Base-by-base conservation (phyloP, 2,329 filamentous ascomycete genomes). In the Epichloe sibirici region DNA sequence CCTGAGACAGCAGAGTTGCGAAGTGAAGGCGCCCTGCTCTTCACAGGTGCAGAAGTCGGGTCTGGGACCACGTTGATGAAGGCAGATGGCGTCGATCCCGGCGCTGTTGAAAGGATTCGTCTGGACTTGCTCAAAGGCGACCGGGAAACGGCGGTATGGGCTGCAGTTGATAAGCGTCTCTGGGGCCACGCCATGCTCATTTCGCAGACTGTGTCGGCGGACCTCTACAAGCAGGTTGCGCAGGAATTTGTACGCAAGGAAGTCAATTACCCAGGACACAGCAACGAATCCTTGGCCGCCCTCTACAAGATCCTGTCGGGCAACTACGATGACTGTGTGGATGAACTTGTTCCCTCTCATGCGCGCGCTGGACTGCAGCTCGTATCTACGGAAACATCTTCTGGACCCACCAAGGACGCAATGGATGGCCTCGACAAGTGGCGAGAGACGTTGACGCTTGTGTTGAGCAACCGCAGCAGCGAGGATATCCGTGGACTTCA, bases 141-240 rank as follows among this genome's bases (percentile, higher is more conserved):
- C 46, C 81, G 90, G 23, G 90, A 96, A 63, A 88, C 90, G 59
- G 93, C 93, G 5, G 87, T 94, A 0, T 97, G 91, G 91, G 77
- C 86, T 57, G 90, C 93, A 4, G 91, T 90, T 35, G 93, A 98
- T 66, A 90, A 90, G 66, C 82, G 90, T 48, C 74, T 98, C 3
- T 98, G 94, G 94, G 93, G 89, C 2, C 94, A 98, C 66, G 94
- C 93, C 3, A 86, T 98, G 78, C 75, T 98, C 21, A 85, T 98
- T 38, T 86, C 93, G 1, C 79, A 82, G 55, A 83, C 82, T 0
- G 66, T 95, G 69, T 93, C 88, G 1, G 74, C 87, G 47, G 86
- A 88, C 23, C 74, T 94, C 2, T 97, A 94, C 79, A 94, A 90
- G 66, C 88, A 94, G 64, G 90, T 98, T 28, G 82, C 90, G 0